Percentiles rank a stretch among this genome's conserved stretches.
These are phyloP conservation scores for Trichoderma erinaceum DNA, from an alignment of 495 filamentous ascomycete genomes.

Conservation along the genomic window DNA sequence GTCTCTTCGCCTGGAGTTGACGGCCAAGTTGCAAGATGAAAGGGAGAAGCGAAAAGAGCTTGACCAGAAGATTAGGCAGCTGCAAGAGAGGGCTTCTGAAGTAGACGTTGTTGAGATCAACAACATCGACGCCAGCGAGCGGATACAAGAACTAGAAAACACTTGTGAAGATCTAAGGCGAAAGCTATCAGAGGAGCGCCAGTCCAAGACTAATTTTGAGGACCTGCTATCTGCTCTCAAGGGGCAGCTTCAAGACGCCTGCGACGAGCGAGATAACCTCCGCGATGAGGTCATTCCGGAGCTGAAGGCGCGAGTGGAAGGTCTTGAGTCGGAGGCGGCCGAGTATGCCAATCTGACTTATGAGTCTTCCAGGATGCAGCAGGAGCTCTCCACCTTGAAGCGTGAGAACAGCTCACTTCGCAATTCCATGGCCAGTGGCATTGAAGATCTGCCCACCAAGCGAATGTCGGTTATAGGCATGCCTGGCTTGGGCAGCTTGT, in stretches of 20 bases:
- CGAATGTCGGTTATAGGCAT: conserved; percentile 14
- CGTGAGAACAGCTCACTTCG: conserved; percentile 53
- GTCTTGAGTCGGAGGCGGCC: conserved; percentile 61
- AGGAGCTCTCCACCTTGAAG: conserved; percentile 65
- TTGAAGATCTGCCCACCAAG: conserved; percentile 18
- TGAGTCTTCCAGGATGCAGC: conserved; percentile 71
- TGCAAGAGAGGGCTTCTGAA: conserved; percentile 68
- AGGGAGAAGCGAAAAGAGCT: conserved; percentile 63
- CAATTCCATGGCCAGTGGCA: conserved; percentile 27
- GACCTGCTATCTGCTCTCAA: conserved; percentile 80
- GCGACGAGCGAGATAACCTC: conserved; percentile 86
- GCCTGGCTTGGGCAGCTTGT: not conserved
- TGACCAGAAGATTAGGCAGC: conserved; percentile 71
- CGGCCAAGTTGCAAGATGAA: conserved; percentile 79
- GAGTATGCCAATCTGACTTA: conserved; percentile 64
- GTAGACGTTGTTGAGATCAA: conserved; percentile 44
- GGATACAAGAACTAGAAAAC: conserved; percentile 68
- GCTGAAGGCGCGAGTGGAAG: conserved; percentile 65
- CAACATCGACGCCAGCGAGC: conserved; percentile 42
- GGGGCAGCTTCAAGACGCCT: conserved; percentile 70
- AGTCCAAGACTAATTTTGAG: conserved; percentile 89
- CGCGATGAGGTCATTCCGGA: conserved; percentile 79
- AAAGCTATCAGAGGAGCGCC: conserved; percentile 75
- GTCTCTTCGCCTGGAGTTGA: conserved; percentile 74
- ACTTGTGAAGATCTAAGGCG: conserved; percentile 74